Percentiles rank a stretch among this genome's conserved stretches.
Evolutionary conservation across 305 asterid species (phyloP).

Genomic region (Stenogyne calaminthoides): DNA sequence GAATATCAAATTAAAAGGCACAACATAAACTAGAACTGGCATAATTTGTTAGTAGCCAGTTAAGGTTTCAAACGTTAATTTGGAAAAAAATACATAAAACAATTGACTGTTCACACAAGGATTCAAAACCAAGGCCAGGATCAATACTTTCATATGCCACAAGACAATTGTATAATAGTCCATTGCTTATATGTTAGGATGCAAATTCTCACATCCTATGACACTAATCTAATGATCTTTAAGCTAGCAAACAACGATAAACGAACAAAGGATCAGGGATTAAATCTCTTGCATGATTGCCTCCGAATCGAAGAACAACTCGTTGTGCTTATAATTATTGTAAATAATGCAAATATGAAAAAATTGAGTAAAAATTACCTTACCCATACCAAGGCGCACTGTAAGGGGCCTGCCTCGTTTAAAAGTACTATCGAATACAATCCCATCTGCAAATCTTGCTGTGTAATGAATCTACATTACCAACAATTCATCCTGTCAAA

Average conservation of each 20-base stretch:
- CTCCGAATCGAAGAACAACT: not conserved
- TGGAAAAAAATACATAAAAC: not conserved
- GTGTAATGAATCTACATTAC: conserved; percentile 73
- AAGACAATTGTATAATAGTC: not conserved
- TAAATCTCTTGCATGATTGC: not conserved
- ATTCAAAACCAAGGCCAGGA: no score
- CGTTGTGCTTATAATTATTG: not conserved
- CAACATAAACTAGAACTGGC: no score
- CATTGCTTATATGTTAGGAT: not conserved
- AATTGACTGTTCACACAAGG: not conserved
- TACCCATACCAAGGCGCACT: conserved; percentile 86
- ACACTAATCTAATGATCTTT: not conserved
- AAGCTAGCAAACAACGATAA: not conserved
- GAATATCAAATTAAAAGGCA: not conserved
- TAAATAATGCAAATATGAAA: not conserved
- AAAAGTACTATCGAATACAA: conserved; percentile 81
- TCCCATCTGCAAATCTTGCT: conserved; percentile 83
- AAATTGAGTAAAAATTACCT: conserved; percentile 43
- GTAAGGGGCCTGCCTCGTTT: conserved; percentile 92
- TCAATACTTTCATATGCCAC: not conserved
- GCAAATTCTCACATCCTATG: not conserved
- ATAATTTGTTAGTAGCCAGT: not conserved
- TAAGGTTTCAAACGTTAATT: not conserved
- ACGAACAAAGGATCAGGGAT: not conserved
- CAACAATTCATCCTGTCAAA: not conserved